Base-by-base conservation (phyloP, 2,329 filamentous ascomycete species). In the Aspergillus costaricaensis region DNA sequence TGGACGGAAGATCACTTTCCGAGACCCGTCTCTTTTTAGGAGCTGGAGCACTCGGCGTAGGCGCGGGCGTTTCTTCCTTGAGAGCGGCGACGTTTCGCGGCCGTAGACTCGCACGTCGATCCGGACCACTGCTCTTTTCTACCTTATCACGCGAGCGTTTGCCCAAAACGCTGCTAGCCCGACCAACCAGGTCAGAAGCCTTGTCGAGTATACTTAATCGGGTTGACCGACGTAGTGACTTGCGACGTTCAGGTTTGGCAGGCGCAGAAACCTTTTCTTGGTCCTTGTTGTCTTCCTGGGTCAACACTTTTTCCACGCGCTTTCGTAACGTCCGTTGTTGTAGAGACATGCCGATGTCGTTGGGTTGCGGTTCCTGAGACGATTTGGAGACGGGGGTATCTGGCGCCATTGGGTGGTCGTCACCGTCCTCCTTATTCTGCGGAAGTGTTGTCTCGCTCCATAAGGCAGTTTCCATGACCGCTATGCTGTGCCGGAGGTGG, bases 111-210 rank as follows among this genome's bases (percentile, higher is more conserved):
- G 62, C 84, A 80, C 72, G 79, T 76, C 77, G 75, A 50, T 71
- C 69, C 27, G 88, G 72, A 68, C 90, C 88, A 61, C 87, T 84
- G 38, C 76, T 76, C 65, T 82, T 82, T 59, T 85, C 82, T 53
- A 83, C 74, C 8, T 79, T 77, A 68, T 86, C 85, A 65, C 84
- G 81, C 57, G 83, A 79, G 53, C 86, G 83, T 75, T 91, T 91
- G 60, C 85, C 82, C 25, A 89, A 73, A 23, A 82, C 79, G 53
- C 82, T 83, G 50, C 67, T 64, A 81, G 75, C 70, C 80, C 86
- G 69, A 71, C 76, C 61, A 75, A 80, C 49, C 80, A 76, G 12
- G 73, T 80, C 68, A 77, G 82, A 67, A 70, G 77, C 67, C 76
- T 77, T 64, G 69, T 75, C 68, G 73, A 82, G 15, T 56, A 79